Evolutionary conservation across 2,329 filamentous ascomycete species (phyloP).

Genomic region (Botryotinia narcissicola): DNA sequence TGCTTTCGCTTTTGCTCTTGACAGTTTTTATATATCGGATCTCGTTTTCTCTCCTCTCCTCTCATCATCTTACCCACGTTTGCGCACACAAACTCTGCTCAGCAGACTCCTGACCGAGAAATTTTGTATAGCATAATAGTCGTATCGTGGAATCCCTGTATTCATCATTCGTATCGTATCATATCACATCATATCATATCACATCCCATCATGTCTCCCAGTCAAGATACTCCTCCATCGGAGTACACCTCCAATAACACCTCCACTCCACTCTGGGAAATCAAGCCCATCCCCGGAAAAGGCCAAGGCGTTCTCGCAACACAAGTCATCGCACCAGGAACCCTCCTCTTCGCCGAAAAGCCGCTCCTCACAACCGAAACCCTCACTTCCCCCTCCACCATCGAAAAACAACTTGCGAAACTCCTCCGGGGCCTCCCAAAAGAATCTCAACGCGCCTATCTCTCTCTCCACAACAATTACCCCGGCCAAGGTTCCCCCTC

Average conservation of each 20-base stretch:
- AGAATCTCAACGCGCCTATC: conserved; percentile 30
- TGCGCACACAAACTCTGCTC: not conserved
- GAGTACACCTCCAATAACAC: not conserved
- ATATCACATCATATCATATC: not conserved
- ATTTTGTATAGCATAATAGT: not conserved
- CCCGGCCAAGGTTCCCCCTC: conserved; percentile 26
- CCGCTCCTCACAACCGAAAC: conserved; percentile 35
- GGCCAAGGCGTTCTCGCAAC: conserved; percentile 33
- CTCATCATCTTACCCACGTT: not conserved
- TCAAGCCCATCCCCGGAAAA: conserved; percentile 33
- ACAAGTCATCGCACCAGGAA: conserved; percentile 32
- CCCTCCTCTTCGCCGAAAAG: conserved; percentile 34
- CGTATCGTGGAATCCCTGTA: not conserved
- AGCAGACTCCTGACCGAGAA: too few species aligned
- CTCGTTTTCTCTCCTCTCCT: too few species aligned
- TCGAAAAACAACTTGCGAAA: conserved; percentile 30
- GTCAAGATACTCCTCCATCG: conserved; percentile 19
- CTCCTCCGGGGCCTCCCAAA: conserved; percentile 27
- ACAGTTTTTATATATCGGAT: not conserved
- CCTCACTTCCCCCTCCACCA: conserved; percentile 26
- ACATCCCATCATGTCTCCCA: conserved; percentile 24
- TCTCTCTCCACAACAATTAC: conserved; percentile 36
- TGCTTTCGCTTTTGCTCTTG: not conserved
- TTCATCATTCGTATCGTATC: not conserved
- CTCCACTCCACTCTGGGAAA: conserved; percentile 25